phyloP scores from a whole-genome alignment of 768 basidiomycete genomes.

The Xerocomellus dryophilus region DNA sequence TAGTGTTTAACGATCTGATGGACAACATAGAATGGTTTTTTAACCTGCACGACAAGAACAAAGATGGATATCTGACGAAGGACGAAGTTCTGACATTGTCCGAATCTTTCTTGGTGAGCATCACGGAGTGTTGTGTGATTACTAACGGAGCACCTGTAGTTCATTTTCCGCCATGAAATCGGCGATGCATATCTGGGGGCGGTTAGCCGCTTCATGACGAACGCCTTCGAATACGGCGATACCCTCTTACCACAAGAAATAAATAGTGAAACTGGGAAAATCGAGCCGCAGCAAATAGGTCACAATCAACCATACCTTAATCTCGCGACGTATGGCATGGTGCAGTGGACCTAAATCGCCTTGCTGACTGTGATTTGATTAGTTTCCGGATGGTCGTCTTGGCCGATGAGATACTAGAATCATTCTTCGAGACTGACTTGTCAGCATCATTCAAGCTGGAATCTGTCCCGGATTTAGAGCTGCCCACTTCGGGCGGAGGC shows the following conservation, averaged over 20 bases:
- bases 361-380: constrained; percentile 9
- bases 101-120: constrained; percentile 79
- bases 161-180: constrained; percentile 95
- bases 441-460: constrained; percentile 84
- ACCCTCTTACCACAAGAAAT: constrained; percentile 62
- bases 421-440: constrained; percentile 93
- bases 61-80: constrained; percentile 92
- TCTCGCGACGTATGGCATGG: constrained; percentile 65
- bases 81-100: constrained; percentile 95
- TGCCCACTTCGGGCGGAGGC: constrained; percentile 55
- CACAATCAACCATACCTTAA: constrained; percentile 91
- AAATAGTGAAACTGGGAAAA: constrained; percentile 35
- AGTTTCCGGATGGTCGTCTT: constrained; percentile 99
- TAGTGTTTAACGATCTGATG: constrained; percentile 97
- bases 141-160: constrained; percentile 47
- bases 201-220: constrained; percentile 95
- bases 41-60: constrained; percentile 91
- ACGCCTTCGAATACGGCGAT: constrained; percentile 97
- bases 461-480: constrained; percentile 63
- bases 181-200: constrained; percentile 97
- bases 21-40: constrained; percentile 99
- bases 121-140: neutral
- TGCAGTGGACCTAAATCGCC: neutral
- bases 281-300: constrained; percentile 48
- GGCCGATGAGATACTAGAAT: constrained; percentile 93